Conservation (phyloP, 129 eudicot species). For the Flaveria sonorensis region DNA sequence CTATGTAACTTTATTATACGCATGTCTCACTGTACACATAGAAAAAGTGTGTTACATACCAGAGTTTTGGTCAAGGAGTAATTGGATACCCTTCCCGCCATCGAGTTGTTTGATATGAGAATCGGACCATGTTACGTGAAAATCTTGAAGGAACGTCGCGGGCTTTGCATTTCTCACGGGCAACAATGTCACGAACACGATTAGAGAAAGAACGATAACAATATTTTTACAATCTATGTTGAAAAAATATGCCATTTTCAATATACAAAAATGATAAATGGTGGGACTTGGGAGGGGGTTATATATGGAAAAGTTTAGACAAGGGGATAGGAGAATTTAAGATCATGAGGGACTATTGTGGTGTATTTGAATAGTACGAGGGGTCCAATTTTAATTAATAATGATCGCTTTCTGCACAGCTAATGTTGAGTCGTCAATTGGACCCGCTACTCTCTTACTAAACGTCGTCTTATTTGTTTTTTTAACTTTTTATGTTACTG, state of each 20-base stretch:
- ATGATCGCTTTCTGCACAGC: constrained; percentile 58
- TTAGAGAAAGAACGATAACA: constrained; percentile 12
- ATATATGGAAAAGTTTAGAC: constrained; percentile 24
- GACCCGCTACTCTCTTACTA: constrained; percentile 25
- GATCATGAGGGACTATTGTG: constrained; percentile 21
- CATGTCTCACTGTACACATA: neutral
- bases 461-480: constrained; percentile 26
- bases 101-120: constrained; percentile 68
- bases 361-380: constrained; percentile 15
- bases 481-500: neutral
- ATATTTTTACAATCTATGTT: neutral
- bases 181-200: constrained; percentile 15
- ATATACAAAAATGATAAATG: neutral
- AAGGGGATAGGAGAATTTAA: neutral
- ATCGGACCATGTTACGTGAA: constrained; percentile 71
- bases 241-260: constrained; percentile 24
- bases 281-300: neutral
- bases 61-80: constrained; percentile 73
- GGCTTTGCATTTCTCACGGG: constrained; percentile 38
- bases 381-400: constrained; percentile 10
- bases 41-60: constrained; percentile 32
- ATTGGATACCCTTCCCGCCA: constrained; percentile 72
- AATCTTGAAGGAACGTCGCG: constrained; percentile 74
- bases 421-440: constrained; percentile 51
- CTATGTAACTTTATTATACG: neutral